Conservation (phyloP, 257 asterid species). For the Cruciata laevipes region DNA sequence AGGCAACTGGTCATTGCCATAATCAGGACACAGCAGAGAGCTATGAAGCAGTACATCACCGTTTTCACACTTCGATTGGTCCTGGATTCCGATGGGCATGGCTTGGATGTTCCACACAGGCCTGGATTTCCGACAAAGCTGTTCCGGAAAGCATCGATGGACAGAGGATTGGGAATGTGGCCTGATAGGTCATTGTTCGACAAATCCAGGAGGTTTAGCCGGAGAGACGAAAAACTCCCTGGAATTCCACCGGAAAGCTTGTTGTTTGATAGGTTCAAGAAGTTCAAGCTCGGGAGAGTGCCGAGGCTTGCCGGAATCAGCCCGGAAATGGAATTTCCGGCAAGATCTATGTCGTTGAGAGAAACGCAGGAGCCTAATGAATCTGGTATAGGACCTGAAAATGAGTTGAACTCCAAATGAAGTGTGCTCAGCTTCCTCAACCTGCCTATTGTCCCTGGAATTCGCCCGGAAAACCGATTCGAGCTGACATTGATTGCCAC, state of each 20-base stretch:
- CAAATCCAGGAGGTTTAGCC: slow-evolving; percentile 38
- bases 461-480: slow-evolving; percentile 27
- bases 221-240: slow-evolving; percentile 20
- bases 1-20: slow-evolving; percentile 18
- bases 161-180: slow-evolving; percentile 26
- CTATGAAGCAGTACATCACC: slow-evolving; percentile 25
- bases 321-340: slow-evolving; percentile 29
- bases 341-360: slow-evolving; percentile 27
- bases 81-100: slow-evolving; percentile 23
- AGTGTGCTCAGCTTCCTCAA: slow-evolving; percentile 26
- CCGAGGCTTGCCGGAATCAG: slow-evolving; percentile 34
- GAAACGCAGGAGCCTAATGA: slow-evolving; percentile 37
- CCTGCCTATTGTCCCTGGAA: slow-evolving; percentile 27
- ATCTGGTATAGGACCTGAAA: slow-evolving; percentile 32
- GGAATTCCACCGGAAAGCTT: slow-evolving; percentile 35
- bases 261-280: slow-evolving; percentile 34
- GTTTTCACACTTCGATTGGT: slow-evolving; percentile 14
- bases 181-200: slow-evolving; percentile 31
- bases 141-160: slow-evolving; percentile 24
- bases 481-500: slow-evolving; percentile 26
- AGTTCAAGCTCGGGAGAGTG: slow-evolving; percentile 28
- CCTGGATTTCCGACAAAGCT: slow-evolving; percentile 38
- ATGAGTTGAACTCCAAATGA: slow-evolving; percentile 26
- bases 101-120: slow-evolving; percentile 23
- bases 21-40: slow-evolving; percentile 18